These are phyloP conservation scores for Halophytophthora polymorphica DNA, from an alignment of 352 stramenopile species.

Conservation along the genomic window DNA sequence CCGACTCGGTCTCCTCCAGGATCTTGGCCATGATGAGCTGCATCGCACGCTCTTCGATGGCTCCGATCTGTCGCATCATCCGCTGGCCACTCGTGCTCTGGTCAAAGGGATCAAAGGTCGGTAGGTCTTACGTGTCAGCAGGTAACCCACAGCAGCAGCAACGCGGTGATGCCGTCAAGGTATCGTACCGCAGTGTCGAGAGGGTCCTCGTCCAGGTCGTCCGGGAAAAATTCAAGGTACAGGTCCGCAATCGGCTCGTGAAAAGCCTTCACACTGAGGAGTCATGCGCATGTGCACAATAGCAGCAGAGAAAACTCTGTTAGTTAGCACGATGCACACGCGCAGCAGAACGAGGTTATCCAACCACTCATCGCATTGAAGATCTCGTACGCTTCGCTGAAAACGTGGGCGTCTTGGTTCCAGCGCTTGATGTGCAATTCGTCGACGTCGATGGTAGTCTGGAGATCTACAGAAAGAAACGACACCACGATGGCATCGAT, in stretches of 20 bases:
- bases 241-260: slow-evolving; percentile 56
- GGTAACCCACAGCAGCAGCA: too few species aligned
- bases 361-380: neutral
- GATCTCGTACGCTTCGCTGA: slow-evolving; percentile 38
- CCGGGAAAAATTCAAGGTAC: slow-evolving; percentile 45
- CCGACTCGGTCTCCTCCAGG: slow-evolving; percentile 36
- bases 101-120: neutral
- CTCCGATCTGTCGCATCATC: slow-evolving; percentile 45
- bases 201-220: slow-evolving; percentile 31
- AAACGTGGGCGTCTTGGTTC: slow-evolving; percentile 42
- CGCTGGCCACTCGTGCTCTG: slow-evolving; percentile 15
- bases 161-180: neutral
- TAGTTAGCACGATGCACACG: too few species aligned
- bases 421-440: slow-evolving; percentile 47
- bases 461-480: slow-evolving; percentile 31
- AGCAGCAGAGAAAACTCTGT: too few species aligned
- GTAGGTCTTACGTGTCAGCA: neutral
- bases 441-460: slow-evolving; percentile 45
- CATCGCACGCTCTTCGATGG: slow-evolving; percentile 63
- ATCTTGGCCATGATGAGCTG: slow-evolving; percentile 63
- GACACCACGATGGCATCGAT: neutral
- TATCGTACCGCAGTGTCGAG: slow-evolving; percentile 38
- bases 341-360: too few species aligned
- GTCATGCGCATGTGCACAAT: too few species aligned
- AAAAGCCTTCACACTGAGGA: slow-evolving; percentile 40